Evolutionary conservation across 202 grass and related monocot genomes (phyloP), one percentile per base, ranked within the genome.

Genomic region (Zizania palustris): DNA sequence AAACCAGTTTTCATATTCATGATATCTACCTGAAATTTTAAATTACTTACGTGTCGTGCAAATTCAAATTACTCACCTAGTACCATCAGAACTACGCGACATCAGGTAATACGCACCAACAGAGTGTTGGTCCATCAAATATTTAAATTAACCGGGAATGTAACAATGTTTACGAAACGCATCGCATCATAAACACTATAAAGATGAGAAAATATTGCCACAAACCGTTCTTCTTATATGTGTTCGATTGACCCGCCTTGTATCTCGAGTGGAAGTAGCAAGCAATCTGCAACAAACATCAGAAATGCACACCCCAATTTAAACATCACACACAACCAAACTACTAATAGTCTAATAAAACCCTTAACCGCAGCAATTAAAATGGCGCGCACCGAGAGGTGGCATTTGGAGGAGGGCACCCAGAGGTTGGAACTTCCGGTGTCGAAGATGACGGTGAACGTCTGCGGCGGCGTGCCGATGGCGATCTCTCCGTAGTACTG

Each of bases 231-330:
- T 86, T 83, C 65, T 63, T 84, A 37, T 90, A 93, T 19, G 88
- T 88, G 44, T 22, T 84, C 4, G 91, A 90, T 55, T 54, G 73
- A 6, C 71, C 45, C 7, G 79, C 67, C 59, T 57, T 90, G 71
- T 86, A 93, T 50, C 81, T 88, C 49, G 33, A 57, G 58, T 93
- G 88, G 46, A 93, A 78, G 77, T 87, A 86, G 72, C 91, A 93
- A 1, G 88, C 66, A 72, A 90, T 79, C 91, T 93, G 84, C 78
- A 72, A 16, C 18, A 41, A 79, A 70, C 9, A 54, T 57, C 69
- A 56, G 20, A 73, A 72, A 37, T 0, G 7, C 4, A 48, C 10
- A 4, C 35, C 28, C 9, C 36, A 45, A 1, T 71, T 49, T 14
- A 73, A 73, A 46, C 55, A 56, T 18, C 39, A 60, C 5, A 35